Conservation (phyloP, 305 asterid genomes). For the Solanum hybrid region DNA sequence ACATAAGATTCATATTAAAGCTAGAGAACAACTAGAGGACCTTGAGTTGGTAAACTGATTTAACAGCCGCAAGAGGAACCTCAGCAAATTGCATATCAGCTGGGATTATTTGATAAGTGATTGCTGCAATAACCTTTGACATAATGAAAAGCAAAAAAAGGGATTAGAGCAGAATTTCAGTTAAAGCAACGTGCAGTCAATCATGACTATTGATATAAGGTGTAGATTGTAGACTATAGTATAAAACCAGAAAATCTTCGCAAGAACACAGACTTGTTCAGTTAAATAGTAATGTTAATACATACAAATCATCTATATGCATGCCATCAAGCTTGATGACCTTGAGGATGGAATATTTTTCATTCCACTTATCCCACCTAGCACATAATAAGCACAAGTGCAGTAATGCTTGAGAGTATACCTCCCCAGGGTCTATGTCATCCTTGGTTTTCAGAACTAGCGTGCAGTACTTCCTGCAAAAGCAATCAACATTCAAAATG, state of each 20-base stretch:
- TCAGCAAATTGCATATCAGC: slow-evolving; percentile 84
- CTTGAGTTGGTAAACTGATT: slow-evolving; percentile 56
- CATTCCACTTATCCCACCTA: neutral
- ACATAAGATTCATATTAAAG: neutral
- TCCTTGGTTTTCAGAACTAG: slow-evolving; percentile 46
- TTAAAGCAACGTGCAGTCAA: neutral
- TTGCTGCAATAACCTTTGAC: slow-evolving; percentile 65
- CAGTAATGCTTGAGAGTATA: slow-evolving; percentile 20
- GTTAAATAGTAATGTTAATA: neutral
- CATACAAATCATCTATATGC: neutral
- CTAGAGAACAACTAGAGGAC: slow-evolving; percentile 20
- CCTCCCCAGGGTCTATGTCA: slow-evolving; percentile 37
- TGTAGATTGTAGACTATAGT: neutral
- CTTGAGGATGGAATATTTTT: neutral
- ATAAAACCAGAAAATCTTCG: neutral
- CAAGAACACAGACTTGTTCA: neutral
- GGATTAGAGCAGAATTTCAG: neutral
- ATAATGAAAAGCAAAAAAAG: slow-evolving; percentile 1
- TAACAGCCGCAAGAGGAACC: slow-evolving; percentile 87
- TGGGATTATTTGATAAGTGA: slow-evolving; percentile 74
- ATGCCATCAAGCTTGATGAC: neutral
- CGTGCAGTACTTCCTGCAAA: slow-evolving; percentile 73
- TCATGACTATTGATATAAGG: neutral
- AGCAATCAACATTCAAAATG: slow-evolving; percentile 7
- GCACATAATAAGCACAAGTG: neutral